A percentile compares a stretch with the other conserved stretches of the same genome.
Evolutionary conservation across 2,329 filamentous ascomycete genomes (phyloP).

Genomic region (Xylaria sp.): DNA sequence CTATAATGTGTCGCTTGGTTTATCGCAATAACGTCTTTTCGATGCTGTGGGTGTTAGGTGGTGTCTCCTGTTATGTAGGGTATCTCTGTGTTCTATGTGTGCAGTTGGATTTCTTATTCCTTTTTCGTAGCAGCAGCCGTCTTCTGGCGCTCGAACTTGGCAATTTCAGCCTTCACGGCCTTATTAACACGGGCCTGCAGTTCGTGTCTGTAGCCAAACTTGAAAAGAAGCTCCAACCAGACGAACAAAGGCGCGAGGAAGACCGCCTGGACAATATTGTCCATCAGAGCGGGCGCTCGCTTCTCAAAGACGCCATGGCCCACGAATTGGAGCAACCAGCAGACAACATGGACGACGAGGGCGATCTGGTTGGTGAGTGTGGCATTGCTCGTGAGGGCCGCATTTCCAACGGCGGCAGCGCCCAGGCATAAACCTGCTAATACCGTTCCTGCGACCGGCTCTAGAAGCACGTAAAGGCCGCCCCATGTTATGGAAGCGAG

Average conservation of each 20-base stretch:
- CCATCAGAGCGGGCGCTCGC: constrained; percentile 79
- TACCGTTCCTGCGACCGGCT: constrained; percentile 81
- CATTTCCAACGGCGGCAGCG: constrained; percentile 69
- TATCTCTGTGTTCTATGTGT: constrained; percentile 14
- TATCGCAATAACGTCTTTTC: neutral
- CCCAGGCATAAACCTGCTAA: constrained; percentile 71
- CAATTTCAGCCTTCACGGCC: constrained; percentile 68
- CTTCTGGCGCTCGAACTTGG: constrained; percentile 62
- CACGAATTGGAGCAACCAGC: constrained; percentile 86
- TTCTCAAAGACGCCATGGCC: constrained; percentile 88
- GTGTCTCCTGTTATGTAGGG: neutral
- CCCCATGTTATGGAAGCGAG: constrained; percentile 64
- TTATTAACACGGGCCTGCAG: constrained; percentile 75
- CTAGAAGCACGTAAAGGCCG: constrained; percentile 80
- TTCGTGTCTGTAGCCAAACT: constrained; percentile 82
- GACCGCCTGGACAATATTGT: constrained; percentile 86
- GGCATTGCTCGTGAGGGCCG: constrained; percentile 57
- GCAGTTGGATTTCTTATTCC: constrained; percentile 48
- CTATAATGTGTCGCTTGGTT: constrained; percentile 2
- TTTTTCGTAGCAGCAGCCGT: constrained; percentile 33
- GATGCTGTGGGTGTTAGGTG: neutral
- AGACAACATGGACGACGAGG: constrained; percentile 61
- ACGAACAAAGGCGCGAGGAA: constrained; percentile 95
- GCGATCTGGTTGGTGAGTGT: constrained; percentile 51
- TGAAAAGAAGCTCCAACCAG: constrained; percentile 91